Conservation (phyloP, 495 filamentous ascomycete genomes). For the Penicillium odoratum region DNA sequence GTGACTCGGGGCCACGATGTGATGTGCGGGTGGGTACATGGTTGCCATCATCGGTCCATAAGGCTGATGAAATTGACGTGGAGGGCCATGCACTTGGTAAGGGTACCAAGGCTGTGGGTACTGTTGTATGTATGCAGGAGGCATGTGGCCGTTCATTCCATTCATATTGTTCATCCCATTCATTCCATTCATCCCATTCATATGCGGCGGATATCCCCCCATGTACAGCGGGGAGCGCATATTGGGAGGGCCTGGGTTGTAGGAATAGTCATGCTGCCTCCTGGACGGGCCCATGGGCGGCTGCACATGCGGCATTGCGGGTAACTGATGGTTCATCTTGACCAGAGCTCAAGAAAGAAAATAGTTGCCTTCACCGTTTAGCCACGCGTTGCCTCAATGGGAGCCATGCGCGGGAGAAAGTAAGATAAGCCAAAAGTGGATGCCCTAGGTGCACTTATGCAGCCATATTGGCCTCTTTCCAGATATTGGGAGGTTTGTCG, state of each 20-base stretch:
- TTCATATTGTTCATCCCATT: conserved; percentile 8
- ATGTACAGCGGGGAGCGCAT: conserved; percentile 50
- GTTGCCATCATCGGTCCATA: conserved; percentile 53
- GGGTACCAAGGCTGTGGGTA: conserved; percentile 47
- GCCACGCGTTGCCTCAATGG: conserved; percentile 47
- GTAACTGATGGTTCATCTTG: conserved; percentile 58
- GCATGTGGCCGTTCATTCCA: conserved; percentile 41
- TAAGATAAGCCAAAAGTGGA: conserved; percentile 24
- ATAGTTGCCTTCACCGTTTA: conserved; percentile 39
- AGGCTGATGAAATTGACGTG: conserved; percentile 38
- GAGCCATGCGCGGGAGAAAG: conserved; percentile 41
- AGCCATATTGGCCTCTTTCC: conserved; percentile 36
- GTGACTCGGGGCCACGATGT: conserved; percentile 42
- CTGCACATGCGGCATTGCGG: conserved; percentile 56
- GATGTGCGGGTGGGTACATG: conserved; percentile 49
- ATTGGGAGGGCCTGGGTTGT: conserved; percentile 44
- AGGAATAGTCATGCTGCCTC: conserved; percentile 51
- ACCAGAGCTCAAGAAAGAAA: conserved; percentile 34
- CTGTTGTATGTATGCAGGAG: conserved; percentile 45
- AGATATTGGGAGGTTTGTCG: conserved; percentile 7
- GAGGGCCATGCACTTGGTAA: conserved; percentile 49
- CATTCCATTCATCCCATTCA: conserved; percentile 18
- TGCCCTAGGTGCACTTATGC: conserved; percentile 32
- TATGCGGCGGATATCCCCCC: conserved; percentile 43
- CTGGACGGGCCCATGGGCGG: conserved; percentile 51